These are phyloP conservation scores for Arbutus unedo DNA, from an alignment of 148 eudicot genomes.

Conservation along the genomic window DNA sequence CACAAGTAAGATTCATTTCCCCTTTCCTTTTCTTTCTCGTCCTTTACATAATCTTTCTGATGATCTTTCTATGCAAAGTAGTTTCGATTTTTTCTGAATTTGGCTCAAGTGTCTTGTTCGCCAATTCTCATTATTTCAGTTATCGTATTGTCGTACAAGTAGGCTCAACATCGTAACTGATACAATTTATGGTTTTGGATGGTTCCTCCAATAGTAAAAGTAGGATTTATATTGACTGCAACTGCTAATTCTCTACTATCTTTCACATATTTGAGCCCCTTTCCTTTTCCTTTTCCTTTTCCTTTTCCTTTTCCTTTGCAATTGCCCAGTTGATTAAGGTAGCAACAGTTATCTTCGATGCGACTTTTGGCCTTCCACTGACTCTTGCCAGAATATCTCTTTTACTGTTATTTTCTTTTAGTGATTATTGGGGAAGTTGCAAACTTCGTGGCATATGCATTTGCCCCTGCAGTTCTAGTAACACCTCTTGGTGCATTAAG, in stretches of 20 bases:
- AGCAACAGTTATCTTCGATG: not conserved
- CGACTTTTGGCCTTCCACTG: not conserved
- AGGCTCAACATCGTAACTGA: not conserved
- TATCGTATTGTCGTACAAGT: not conserved
- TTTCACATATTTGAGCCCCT: not conserved
- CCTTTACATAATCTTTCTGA: not conserved
- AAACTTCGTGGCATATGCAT: constrained; percentile 76
- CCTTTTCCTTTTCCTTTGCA: not conserved
- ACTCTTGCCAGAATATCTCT: constrained; percentile 9
- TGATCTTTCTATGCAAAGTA: constrained; percentile 7
- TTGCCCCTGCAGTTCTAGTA: constrained; percentile 77
- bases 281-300: too few relatives aligned
- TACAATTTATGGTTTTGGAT: not conserved
- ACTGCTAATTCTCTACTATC: not conserved
- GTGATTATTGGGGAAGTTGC: constrained; percentile 74
- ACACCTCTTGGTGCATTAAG: constrained; percentile 78
- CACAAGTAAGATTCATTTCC: constrained; percentile 45
- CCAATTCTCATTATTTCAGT: not conserved
- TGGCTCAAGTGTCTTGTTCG: not conserved
- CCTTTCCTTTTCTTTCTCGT: constrained; percentile 3
- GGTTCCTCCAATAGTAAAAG: not conserved
- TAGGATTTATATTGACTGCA: not conserved
- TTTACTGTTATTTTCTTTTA: constrained; percentile 20
- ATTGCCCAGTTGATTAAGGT: not conserved
- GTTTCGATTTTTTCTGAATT: not conserved